phyloP scores from a whole-genome alignment of 805 yeast genomes.

The Nakazawaea wickerhamii region DNA sequence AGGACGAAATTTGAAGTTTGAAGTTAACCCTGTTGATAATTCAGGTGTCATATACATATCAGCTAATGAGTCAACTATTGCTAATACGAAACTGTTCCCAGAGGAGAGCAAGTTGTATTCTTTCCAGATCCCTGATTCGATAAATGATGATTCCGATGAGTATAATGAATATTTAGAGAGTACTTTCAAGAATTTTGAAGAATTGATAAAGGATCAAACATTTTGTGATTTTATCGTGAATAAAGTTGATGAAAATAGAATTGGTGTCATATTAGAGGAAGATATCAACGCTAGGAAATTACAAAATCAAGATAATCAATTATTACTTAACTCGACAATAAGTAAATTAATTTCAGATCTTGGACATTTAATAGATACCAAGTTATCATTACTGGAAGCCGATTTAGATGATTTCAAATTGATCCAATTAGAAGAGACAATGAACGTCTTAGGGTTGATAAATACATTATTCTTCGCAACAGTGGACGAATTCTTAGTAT shows the following conservation, averaged over 20 bases:
- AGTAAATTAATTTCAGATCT: slow-evolving; percentile 23
- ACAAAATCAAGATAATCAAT: slow-evolving; percentile 26
- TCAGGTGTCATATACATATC: slow-evolving; percentile 36
- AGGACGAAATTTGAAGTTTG: slow-evolving; percentile 36
- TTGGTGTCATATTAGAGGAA: slow-evolving; percentile 32
- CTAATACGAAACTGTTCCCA: slow-evolving; percentile 24
- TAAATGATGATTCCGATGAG: slow-evolving; percentile 33
- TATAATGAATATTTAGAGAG: slow-evolving; percentile 44
- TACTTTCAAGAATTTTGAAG: slow-evolving; percentile 49
- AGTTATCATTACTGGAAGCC: slow-evolving; percentile 19
- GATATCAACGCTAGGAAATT: slow-evolving; percentile 30
- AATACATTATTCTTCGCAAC: slow-evolving; percentile 45
- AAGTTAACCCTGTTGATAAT: slow-evolving; percentile 39
- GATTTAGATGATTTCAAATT: slow-evolving; percentile 15
- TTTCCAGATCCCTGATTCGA: slow-evolving; percentile 29
- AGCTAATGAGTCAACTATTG: slow-evolving; percentile 16
- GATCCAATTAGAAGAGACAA: slow-evolving; percentile 33
- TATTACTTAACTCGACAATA: slow-evolving; percentile 26
- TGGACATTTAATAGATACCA: slow-evolving; percentile 24
- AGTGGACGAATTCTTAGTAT: slow-evolving; percentile 35
- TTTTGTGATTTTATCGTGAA: slow-evolving; percentile 29
- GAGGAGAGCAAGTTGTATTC: slow-evolving; percentile 39
- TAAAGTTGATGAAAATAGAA: slow-evolving; percentile 18
- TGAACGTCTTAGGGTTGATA: slow-evolving; percentile 53
- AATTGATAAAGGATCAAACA: slow-evolving; percentile 36